These are phyloP conservation scores for Trametes punicea DNA, from an alignment of 768 basidiomycete species.

Conservation along the genomic window DNA sequence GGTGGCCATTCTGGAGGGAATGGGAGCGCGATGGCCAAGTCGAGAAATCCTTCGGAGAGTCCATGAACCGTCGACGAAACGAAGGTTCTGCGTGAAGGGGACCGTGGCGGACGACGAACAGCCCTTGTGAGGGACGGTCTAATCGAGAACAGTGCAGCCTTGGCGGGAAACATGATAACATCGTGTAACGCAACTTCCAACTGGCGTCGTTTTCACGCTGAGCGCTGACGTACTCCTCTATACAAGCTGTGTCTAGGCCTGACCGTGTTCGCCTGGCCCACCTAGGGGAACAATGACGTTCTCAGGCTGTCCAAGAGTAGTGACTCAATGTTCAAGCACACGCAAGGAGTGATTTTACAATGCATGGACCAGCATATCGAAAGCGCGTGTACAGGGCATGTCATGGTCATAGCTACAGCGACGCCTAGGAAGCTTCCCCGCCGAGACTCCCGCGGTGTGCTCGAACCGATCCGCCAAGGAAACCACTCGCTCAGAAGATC, in stretches of 20 bases:
- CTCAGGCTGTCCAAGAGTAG: no score
- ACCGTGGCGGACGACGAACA: neutral
- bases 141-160: slow-evolving; percentile 11
- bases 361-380: slow-evolving; percentile 23
- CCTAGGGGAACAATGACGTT: no score
- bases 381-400: slow-evolving; percentile 32
- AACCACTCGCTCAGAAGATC: slow-evolving; percentile 57
- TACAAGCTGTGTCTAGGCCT: no score
- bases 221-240: neutral
- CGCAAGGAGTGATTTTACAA: slow-evolving; percentile 15
- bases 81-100: slow-evolving; percentile 18
- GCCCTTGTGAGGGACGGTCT: slow-evolving; percentile 11
- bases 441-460: slow-evolving; percentile 10
- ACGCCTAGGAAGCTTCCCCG: slow-evolving; percentile 17
- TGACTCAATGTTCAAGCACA: neutral
- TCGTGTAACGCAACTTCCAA: neutral
- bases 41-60: slow-evolving; percentile 60
- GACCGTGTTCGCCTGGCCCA: no score
- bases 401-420: slow-evolving; percentile 34
- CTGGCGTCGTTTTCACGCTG: neutral
- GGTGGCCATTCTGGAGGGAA: slow-evolving; percentile 63
- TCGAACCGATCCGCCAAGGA: slow-evolving; percentile 10
- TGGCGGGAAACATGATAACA: slow-evolving; percentile 20
- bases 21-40: slow-evolving; percentile 73
- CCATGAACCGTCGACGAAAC: slow-evolving; percentile 23